Base-by-base conservation (phyloP, 257 asterid species). In the Fraxinus quadrangulata region DNA sequence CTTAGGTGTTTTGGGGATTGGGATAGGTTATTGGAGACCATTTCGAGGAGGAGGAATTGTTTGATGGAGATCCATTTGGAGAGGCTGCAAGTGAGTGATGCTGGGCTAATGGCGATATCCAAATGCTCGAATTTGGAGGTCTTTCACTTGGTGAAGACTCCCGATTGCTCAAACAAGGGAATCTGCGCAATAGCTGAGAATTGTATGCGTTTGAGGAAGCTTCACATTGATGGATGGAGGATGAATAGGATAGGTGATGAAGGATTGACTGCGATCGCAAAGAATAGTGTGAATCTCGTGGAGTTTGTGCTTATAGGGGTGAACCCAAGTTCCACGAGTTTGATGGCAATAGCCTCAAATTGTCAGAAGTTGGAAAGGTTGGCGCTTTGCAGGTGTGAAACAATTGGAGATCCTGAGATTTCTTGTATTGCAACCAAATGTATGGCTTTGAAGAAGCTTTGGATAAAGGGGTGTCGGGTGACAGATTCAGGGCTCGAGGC, bases 161-260 rank as follows among this genome's bases (percentile, higher is more conserved):
- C 80, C 1, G 83, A 80, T 45, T 80, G 83, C 49, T 68, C 83
- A 5, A 68, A 81, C 28, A 17, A 11, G 17, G 81, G 84, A n/a
- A 63, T 81, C 40, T 37, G 47, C 10, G 80, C 77, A 11, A 33
- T 81, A 9, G 84, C 84, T 2, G 81, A 81, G 74, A 56, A 71
- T 12, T 81, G 84, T 24, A 63, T 45, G 77, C 81, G 33, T 16
- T 40, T 79, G 83, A 79, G 83, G 72, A 79, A 74, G 68, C 83
- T 79, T 28, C 83, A 79, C 37, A 79, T 79, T 16, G 83, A 79
- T 51, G 84, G 84, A 9, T 75, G 80, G 84, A 76, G 73, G 56
- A 76, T 81, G 0, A 81, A 81, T 45, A 71, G 84, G 21, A 81
- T 81, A n/a, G 84, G 84, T 13, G 80, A 81, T 31, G 84, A 75